phyloP scores from a whole-genome alignment of 345 rosid genomes.

The Populus simonii region DNA sequence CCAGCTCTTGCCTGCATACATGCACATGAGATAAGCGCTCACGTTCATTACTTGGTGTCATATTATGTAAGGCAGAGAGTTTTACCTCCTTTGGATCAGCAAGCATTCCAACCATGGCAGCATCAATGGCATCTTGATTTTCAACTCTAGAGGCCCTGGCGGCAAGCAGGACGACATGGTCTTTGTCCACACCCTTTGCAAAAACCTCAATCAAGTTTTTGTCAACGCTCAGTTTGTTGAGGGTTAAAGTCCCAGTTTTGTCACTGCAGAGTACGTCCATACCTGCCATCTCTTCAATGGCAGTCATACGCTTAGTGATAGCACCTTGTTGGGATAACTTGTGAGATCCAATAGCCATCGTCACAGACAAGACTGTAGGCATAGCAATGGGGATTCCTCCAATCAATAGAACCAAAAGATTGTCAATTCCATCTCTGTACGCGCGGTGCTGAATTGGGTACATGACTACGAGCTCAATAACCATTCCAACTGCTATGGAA shows the following conservation, averaged over 20 bases:
- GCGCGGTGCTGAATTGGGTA: conserved; percentile 30
- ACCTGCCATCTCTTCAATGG: conserved; percentile 32
- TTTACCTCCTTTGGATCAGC: conserved; percentile 37
- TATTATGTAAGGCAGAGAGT: background rate
- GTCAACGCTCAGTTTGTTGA: conserved; percentile 29
- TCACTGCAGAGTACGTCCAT: conserved; percentile 38
- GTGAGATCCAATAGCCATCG: conserved; percentile 35
- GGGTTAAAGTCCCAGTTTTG: conserved; percentile 30
- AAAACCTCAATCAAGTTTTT: conserved; percentile 27
- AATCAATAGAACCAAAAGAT: conserved; percentile 31
- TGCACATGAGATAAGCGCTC: background rate
- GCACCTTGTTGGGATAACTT: conserved; percentile 29
- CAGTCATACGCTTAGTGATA: conserved; percentile 31
- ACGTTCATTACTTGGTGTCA: conserved; percentile 7
- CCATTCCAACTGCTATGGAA: conserved; percentile 29
- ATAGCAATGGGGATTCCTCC: conserved; percentile 34
- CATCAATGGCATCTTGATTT: conserved; percentile 36
- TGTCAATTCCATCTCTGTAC: conserved; percentile 31
- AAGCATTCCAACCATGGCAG: conserved; percentile 35
- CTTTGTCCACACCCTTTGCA: conserved; percentile 24
- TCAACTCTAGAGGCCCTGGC: conserved; percentile 36
- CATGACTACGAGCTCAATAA: conserved; percentile 25
- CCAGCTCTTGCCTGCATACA: conserved; percentile 50
- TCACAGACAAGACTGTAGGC: conserved; percentile 32
- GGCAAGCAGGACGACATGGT: conserved; percentile 24